Evolutionary conservation across 2,329 filamentous ascomycete genomes (phyloP).

Genomic region (Parascedosporium putredinis): DNA sequence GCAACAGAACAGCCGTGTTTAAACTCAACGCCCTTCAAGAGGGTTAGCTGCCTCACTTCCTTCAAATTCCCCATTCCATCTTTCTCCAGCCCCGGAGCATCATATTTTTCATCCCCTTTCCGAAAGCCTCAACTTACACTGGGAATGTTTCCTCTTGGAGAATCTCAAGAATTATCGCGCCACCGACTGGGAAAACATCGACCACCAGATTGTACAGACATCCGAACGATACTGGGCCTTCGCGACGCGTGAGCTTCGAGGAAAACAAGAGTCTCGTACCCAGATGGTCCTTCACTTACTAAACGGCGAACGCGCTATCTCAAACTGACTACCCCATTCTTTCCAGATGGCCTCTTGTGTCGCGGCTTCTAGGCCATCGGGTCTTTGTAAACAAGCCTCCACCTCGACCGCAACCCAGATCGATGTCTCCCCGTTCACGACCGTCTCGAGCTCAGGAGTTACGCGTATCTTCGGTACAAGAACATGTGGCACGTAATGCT

Average conservation of each 20-base stretch:
- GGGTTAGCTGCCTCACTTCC: conserved; percentile 1
- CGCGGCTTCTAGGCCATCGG: background rate
- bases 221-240: conserved; percentile 31
- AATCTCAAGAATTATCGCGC: conserved; percentile 33
- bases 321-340: background rate
- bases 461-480: conserved; percentile 17
- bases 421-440: conserved; percentile 21
- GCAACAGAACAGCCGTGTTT: conserved; percentile 34
- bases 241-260: no score
- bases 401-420: conserved; percentile 43
- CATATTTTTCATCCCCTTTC: no score
- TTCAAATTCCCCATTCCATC: no score
- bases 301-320: background rate
- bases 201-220: conserved; percentile 38
- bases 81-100: no score
- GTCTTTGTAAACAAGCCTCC: conserved; percentile 23
- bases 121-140: conserved; percentile 31
- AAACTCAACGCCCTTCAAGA: conserved; percentile 27
- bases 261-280: background rate
- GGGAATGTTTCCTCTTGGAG: conserved; percentile 33
- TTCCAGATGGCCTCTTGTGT: background rate
- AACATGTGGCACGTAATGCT: conserved; percentile 27
- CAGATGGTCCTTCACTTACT: background rate
- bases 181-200: conserved; percentile 30
- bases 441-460: conserved; percentile 28